Conservation (phyloP, 192 early-diverging fungal species). For the Physocladia obscura region DNA sequence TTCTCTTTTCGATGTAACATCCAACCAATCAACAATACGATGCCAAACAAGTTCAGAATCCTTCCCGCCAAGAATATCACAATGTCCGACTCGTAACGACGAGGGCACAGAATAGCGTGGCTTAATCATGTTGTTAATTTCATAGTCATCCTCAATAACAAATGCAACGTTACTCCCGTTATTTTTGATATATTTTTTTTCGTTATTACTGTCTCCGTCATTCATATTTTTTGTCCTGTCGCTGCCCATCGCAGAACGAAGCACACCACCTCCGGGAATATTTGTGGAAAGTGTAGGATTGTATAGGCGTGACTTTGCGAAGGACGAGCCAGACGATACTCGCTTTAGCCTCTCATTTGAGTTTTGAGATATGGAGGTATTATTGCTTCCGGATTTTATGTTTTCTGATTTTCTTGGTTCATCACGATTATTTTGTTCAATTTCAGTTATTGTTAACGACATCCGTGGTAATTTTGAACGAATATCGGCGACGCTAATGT, state of each 20-base stretch:
- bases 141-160: slow-evolving; percentile 11
- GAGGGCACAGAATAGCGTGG: slow-evolving; percentile 30
- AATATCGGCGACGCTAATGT: background rate
- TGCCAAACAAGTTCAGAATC: slow-evolving; percentile 48
- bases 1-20: slow-evolving; percentile 34
- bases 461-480: no score
- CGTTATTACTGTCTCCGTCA: background rate
- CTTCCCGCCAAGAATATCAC: slow-evolving; percentile 44
- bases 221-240: no score
- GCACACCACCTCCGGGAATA: background rate
- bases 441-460: background rate
- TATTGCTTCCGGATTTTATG: no score
- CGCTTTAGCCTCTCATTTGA: slow-evolving; percentile 22
- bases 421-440: background rate
- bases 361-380: no score
- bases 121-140: background rate
- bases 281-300: slow-evolving; percentile 3
- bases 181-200: no score
- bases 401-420: no score
- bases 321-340: slow-evolving; percentile 6
- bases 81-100: slow-evolving; percentile 36
- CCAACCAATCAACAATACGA: slow-evolving; percentile 45
- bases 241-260: background rate
- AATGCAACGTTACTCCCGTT: background rate
- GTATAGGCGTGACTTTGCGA: slow-evolving; percentile 16